Conservation (phyloP, 371 early-diverging fungal species). For the Lichtheimia corymbifera region DNA sequence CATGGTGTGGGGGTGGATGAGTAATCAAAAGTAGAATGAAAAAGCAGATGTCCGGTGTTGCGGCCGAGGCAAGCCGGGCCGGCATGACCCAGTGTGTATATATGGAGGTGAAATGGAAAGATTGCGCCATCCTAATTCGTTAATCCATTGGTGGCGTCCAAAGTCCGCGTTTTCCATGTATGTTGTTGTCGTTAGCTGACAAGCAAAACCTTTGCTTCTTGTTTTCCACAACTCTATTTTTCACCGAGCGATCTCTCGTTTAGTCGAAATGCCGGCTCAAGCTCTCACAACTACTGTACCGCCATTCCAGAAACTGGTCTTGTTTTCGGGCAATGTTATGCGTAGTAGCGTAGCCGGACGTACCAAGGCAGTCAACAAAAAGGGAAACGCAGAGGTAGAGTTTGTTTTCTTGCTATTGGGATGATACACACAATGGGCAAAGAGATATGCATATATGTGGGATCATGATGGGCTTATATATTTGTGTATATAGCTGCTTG, state of each 20-base stretch:
- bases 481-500: conserved; percentile 36
- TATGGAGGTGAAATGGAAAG: no score
- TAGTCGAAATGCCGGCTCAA: not conserved
- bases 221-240: not conserved
- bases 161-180: not conserved
- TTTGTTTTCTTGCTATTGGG: not conserved
- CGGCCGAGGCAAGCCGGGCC: no score
- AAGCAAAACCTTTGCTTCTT: conserved; percentile 1
- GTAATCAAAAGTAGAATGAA: no score
- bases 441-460: not conserved
- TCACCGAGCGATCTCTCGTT: not conserved
- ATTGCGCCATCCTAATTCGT: conserved; percentile 1
- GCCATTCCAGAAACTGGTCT: not conserved
- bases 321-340: conserved; percentile 52
- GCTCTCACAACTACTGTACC: not conserved
- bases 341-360: conserved; percentile 44
- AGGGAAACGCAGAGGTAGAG: conserved; percentile 57
- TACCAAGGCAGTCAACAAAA: conserved; percentile 32
- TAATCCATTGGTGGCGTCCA: not conserved
- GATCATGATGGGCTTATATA: not conserved
- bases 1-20: no score
- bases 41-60: no score
- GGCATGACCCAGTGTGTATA: no score
- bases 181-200: conserved; percentile 3
- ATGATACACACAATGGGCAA: not conserved